These are phyloP conservation scores for Flueggea neowawraea DNA, from an alignment of 441 rosid species.

Conservation along the genomic window DNA sequence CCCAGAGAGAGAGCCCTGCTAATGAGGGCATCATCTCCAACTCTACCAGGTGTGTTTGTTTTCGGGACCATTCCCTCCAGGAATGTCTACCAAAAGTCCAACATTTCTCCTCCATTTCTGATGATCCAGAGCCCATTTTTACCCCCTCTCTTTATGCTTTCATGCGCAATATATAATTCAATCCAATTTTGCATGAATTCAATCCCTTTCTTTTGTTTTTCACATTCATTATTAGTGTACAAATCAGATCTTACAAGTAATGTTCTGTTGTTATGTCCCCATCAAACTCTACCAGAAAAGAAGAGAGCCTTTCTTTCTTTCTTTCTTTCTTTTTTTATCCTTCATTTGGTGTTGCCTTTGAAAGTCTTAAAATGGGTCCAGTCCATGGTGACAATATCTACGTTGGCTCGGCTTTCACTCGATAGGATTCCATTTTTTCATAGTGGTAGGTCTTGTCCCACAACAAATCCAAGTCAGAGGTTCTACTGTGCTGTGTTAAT, in stretches of 20 bases:
- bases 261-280: no score
- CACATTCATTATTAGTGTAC: no score
- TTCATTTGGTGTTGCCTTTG: no score
- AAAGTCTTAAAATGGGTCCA: no score
- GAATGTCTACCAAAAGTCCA: conserved; percentile 40
- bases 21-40: conserved; percentile 6
- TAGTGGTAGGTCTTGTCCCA: conserved; percentile 3
- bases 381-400: no score
- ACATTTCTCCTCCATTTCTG: conserved; percentile 32
- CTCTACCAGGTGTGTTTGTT: background rate
- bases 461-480: background rate
- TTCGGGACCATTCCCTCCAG: conserved; percentile 35
- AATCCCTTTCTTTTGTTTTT: no score
- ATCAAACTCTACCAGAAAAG: no score
- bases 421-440: conserved; percentile 9
- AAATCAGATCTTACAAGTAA: no score
- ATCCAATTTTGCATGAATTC: no score
- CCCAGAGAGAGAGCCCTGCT: conserved; percentile 16
- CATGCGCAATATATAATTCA: conserved; percentile 9
- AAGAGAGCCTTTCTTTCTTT: no score
- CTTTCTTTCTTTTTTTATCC: no score
- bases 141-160: conserved; percentile 21
- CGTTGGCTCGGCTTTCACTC: background rate
- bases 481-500: background rate
- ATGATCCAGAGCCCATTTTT: conserved; percentile 2